phyloP scores from a whole-genome alignment of 352 stramenopile genomes.

The Phytophthora sp. region DNA sequence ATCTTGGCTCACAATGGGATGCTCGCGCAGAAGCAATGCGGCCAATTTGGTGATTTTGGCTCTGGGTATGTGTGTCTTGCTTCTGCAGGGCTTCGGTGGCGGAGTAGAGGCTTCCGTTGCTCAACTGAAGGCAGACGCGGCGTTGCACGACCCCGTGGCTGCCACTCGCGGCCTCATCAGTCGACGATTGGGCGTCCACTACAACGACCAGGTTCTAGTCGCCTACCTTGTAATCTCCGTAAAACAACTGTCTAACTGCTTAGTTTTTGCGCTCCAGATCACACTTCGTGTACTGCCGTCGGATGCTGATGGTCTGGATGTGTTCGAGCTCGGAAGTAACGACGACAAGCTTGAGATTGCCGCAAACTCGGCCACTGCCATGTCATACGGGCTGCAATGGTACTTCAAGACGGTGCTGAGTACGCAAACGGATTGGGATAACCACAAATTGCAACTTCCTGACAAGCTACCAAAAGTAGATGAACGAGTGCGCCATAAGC shows the following conservation, averaged over 20 bases:
- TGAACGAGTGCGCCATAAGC: conserved; percentile 47
- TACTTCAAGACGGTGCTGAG: conserved; percentile 75
- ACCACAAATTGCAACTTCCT: conserved; percentile 71
- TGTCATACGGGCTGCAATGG: conserved; percentile 73
- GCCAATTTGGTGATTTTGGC: not conserved
- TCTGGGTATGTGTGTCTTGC: conserved; percentile 10
- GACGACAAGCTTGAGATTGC: conserved; percentile 63
- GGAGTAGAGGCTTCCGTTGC: conserved; percentile 14
- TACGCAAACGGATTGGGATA: conserved; percentile 83
- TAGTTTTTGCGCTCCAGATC: conserved; percentile 47
- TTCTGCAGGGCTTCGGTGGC: conserved; percentile 1
- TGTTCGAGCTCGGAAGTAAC: conserved; percentile 58
- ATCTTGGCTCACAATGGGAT: conserved; percentile 19
- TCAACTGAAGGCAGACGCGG: conserved; percentile 29
- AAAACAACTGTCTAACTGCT: not conserved
- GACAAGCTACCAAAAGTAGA: conserved; percentile 51
- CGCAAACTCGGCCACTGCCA: conserved; percentile 60
- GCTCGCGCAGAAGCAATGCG: not conserved
- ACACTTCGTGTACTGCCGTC: conserved; percentile 50
- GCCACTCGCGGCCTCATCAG: conserved; percentile 57
- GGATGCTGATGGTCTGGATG: conserved; percentile 55
- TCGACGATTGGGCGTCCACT: conserved; percentile 52
- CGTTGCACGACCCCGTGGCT: conserved; percentile 56
- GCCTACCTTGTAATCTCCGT: not conserved
- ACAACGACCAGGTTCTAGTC: conserved; percentile 39